A percentile compares a stretch with the other conserved stretches of the same genome.
Evolutionary conservation across 169 alveolate species (phyloP).

Genomic region (Eimeria acervulina): DNA sequence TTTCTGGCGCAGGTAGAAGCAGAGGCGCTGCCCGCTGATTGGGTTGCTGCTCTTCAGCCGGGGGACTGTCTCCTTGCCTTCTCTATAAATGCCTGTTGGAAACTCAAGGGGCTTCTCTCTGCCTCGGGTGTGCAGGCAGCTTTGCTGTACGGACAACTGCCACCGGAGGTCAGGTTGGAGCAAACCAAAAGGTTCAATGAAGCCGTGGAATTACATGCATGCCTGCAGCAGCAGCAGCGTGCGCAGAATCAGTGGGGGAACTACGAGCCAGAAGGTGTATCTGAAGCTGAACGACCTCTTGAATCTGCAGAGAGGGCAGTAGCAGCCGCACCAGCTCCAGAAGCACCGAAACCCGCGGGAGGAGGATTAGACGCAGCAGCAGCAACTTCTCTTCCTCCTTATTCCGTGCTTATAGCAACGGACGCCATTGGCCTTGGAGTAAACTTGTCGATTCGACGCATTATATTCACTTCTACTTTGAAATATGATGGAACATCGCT

Average conservation of each 20-base stretch:
- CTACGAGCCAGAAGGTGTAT: neutral
- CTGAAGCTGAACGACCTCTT: neutral
- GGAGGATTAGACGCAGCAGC: neutral
- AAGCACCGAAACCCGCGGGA: neutral
- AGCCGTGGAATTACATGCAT: slow-evolving; percentile 53
- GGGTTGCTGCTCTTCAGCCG: slow-evolving; percentile 88
- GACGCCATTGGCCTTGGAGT: slow-evolving; percentile 98
- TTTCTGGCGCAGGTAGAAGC: slow-evolving; percentile 60
- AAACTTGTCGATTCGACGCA: slow-evolving; percentile 92
- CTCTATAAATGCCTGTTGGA: slow-evolving; percentile 89
- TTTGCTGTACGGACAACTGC: slow-evolving; percentile 93
- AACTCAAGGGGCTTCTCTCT: slow-evolving; percentile 85
- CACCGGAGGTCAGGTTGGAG: slow-evolving; percentile 92
- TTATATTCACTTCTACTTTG: slow-evolving; percentile 91
- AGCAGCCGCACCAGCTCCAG: neutral
- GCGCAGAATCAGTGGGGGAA: neutral
- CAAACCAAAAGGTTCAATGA: slow-evolving; percentile 88
- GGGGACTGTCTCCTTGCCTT: slow-evolving; percentile 96
- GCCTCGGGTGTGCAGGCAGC: slow-evolving; percentile 87
- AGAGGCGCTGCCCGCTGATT: slow-evolving; percentile 83
- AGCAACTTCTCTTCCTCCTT: slow-evolving; percentile 51
- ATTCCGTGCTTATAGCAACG: slow-evolving; percentile 92
- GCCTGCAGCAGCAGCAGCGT: slow-evolving; percentile 31
- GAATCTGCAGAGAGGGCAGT: neutral
- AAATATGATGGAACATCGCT: slow-evolving; percentile 85